phyloP scores from a whole-genome alignment of 2,329 filamentous ascomycete species.

The Thielaviopsis euricoi region DNA sequence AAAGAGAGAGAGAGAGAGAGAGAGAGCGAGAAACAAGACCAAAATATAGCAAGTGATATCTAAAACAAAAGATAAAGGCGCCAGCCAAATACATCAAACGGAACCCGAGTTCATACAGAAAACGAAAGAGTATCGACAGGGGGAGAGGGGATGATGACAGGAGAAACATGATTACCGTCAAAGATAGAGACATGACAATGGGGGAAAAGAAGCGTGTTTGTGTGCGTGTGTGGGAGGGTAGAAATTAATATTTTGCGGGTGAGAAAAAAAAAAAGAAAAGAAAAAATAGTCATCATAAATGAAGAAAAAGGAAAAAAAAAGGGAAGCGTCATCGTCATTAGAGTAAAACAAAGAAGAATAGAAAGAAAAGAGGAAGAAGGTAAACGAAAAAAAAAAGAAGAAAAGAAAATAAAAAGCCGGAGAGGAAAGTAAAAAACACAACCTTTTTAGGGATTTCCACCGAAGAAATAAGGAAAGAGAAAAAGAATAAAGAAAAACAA shows the following conservation, averaged over 20 bases:
- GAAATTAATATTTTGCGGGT: background rate
- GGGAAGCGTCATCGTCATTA: background rate
- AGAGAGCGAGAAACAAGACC: background rate
- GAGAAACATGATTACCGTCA: no score
- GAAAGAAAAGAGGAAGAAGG: background rate
- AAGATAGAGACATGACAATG: no score
- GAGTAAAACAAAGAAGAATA: background rate
- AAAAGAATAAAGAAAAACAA: background rate
- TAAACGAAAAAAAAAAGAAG: background rate
- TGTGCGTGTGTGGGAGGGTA: no score
- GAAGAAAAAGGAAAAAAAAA: background rate
- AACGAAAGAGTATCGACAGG: background rate
- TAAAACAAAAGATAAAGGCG: background rate
- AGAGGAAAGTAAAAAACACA: background rate
- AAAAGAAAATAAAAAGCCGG: background rate
- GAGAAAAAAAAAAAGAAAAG: constrained; percentile 3
- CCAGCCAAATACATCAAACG: background rate
- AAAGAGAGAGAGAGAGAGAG: no score
- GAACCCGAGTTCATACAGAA: background rate
- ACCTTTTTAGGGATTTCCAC: background rate
- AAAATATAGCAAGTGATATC: background rate
- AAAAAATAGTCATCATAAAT: background rate
- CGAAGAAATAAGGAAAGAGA: no score
- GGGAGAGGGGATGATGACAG: no score
- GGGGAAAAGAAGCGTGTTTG: no score